Evolutionary conservation across 768 basidiomycete species (phyloP), one percentile per base, ranked within the genome.

Genomic region (Auricularia sp.): DNA sequence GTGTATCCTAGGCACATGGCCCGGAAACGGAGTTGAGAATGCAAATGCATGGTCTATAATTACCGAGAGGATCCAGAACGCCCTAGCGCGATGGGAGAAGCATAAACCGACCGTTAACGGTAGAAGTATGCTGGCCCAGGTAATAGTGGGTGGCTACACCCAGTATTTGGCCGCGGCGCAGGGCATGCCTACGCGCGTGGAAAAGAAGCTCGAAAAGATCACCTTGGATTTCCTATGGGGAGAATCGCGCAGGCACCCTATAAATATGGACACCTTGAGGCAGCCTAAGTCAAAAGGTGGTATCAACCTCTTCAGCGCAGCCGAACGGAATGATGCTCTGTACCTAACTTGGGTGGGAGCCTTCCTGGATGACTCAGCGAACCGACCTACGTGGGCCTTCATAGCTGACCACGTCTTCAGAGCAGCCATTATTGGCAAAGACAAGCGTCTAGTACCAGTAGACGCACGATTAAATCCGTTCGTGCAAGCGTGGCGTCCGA

Each of bases 81-180:
- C 4, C 0, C 69, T 77, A 0, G 63, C 62, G 0, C 6, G 51
- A 61, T 79, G 76, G 77, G 67, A 64, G 1, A 67, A 59, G 45
- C 69, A 67, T 3, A 65, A 74, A 58, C 77, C 77, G 0, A 74
- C 75, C 0, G 62, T 74, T 24, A 69, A 75, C 51, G 77, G 76
- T 0, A 51, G 69, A 59, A 34, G 65, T 0, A 66, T 72, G 0
- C 69, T 76, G 13, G 54, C 70, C 1, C 69, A 72, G 34, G 73
- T 76, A 69, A 68, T 67, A 5, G 64, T 76, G 0, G 77, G 74
- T 0, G 74, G 76, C 0, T 69, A 69, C 47, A 77, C 77, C 0
- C 77, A 79, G 62, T 80, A 76, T 69, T 65, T 74, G 0, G 71
- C 75, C 0, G 54, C 68, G 54, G 76, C 76, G 0, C 76, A 80